Base-by-base conservation (phyloP, 768 basidiomycete genomes). In the Lactifluus echinatus region DNA sequence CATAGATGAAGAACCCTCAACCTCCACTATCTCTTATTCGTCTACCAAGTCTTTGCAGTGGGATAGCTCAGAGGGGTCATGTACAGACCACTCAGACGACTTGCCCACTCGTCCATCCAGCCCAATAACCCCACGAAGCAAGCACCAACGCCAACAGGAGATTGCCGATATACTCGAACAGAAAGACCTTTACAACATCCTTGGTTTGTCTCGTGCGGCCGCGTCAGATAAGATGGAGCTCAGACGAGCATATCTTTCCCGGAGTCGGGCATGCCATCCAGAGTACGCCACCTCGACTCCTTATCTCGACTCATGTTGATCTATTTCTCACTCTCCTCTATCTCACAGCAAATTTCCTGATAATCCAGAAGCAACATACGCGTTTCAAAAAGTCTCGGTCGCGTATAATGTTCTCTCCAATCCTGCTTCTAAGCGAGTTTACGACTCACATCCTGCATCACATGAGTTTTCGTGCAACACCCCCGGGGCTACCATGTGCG, bases 301-400 rank as follows among this genome's bases (percentile, higher is more conserved):
- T 15, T 47, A 21, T 36, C 36, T 43, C 39, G 10, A 19, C 33
- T n/a, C n/a, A n/a, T n/a, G n/a, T n/a, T 12, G 2, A 12, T 36
- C 21, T 12, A 6, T 50, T 15, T 37, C 36, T 58, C 19, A 23
- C 39, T 10, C 8, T 1, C 23, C 24, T 44, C 21, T 31, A 29
- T 12, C 11, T 12, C 2, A 11, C 54, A 93, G 91, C 67, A 93
- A 92, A 74, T 92, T 87, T 62, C 87, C 88, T 2, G 68, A 80
- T 61, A 83, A 85, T 65, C 81, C 85, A 4, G 78, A 84, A 45
- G 86, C 91, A 17, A 93, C 91, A 0, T 74, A 80, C 19, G 91
- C 91, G 0, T 93, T 93, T 67, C 91, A 93, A 67, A 87, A 86
- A 64, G 85, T 93, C 4, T 85, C 87, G 5, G 80, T 89, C 15